These are phyloP conservation scores for Candida anutae DNA, from an alignment of 1,139 yeast species.

Conservation along the genomic window DNA sequence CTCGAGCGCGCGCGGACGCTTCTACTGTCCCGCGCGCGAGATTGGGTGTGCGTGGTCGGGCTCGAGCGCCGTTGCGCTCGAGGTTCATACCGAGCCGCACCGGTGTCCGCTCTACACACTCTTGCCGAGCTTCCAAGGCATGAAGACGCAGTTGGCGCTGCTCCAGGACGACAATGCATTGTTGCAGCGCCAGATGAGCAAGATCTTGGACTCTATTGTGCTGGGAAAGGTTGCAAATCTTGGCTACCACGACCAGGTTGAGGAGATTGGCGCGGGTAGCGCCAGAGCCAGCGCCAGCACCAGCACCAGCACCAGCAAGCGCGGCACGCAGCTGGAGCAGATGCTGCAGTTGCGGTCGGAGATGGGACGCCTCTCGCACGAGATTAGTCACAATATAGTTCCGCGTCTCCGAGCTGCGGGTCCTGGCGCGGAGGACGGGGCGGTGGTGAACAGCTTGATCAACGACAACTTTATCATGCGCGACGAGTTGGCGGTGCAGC, in stretches of 20 bases:
- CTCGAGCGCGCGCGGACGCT: constrained; percentile 18
- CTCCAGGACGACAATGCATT: constrained; percentile 14
- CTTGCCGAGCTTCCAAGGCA: constrained; percentile 19
- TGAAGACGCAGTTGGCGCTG: constrained; percentile 9
- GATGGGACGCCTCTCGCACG: constrained; percentile 33
- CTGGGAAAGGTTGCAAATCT: constrained; percentile 47
- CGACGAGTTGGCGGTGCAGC: constrained; percentile 42
- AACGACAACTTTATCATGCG: constrained; percentile 39
- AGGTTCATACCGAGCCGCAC: constrained; percentile 25
- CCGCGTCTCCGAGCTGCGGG: no score
- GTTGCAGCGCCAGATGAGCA: constrained; percentile 37
- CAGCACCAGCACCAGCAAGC: constrained; percentile 17
- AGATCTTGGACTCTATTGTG: constrained; percentile 39
- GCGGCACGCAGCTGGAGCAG: no score
- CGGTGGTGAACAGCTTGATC: constrained; percentile 29
- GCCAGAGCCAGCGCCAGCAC: no score
- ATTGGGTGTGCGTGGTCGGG: constrained; percentile 40
- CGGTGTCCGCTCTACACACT: constrained; percentile 28
- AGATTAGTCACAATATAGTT: constrained; percentile 32
- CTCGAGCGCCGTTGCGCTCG: constrained; percentile 29
- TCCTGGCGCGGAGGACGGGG: constrained; percentile 25
- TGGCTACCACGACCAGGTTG: constrained; percentile 41
- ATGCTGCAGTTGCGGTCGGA: constrained; percentile 29
- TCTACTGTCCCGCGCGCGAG: constrained; percentile 31
- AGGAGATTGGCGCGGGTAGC: constrained; percentile 36